Percentiles rank a stretch among this genome's conserved stretches.
These are phyloP conservation scores for Crithidia expoeki DNA, from an alignment of 208 protist genomes.

Conservation along the genomic window DNA sequence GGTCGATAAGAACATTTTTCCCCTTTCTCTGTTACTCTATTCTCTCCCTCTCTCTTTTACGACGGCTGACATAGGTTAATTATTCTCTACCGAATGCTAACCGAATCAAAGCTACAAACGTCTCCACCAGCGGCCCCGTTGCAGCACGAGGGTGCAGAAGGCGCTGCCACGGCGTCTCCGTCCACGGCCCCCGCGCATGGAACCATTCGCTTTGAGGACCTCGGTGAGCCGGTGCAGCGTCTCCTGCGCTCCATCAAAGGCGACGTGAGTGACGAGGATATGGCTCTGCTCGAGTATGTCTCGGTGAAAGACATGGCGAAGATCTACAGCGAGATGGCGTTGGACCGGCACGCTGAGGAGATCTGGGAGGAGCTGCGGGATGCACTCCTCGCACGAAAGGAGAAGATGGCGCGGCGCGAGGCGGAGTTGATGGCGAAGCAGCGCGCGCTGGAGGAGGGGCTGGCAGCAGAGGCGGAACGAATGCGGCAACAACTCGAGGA, in stretches of 20 bases:
- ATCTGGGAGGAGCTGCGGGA: constrained; percentile 79
- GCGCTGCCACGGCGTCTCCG: background rate
- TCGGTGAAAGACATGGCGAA: constrained; percentile 89
- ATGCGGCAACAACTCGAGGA: constrained; percentile 42
- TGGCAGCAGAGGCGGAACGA: constrained; percentile 39
- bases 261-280: constrained; percentile 73
- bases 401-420: constrained; percentile 47
- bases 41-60: background rate
- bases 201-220: constrained; percentile 85
- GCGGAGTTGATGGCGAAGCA: constrained; percentile 49
- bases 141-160: background rate
- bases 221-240: constrained; percentile 84
- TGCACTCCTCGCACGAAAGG: constrained; percentile 54
- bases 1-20: too few species aligned
- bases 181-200: constrained; percentile 12
- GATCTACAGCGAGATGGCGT: constrained; percentile 82
- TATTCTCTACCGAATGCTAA: background rate
- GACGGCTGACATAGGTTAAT: background rate
- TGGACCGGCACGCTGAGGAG: constrained; percentile 61
- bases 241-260: constrained; percentile 71
- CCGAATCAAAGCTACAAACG: background rate
- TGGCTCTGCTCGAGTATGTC: constrained; percentile 79
- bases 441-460: constrained; percentile 38
- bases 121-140: background rate
- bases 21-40: background rate